These are phyloP conservation scores for Nannizziopsis arthrosporioides DNA, from an alignment of 2,329 filamentous ascomycete genomes.

Conservation along the genomic window DNA sequence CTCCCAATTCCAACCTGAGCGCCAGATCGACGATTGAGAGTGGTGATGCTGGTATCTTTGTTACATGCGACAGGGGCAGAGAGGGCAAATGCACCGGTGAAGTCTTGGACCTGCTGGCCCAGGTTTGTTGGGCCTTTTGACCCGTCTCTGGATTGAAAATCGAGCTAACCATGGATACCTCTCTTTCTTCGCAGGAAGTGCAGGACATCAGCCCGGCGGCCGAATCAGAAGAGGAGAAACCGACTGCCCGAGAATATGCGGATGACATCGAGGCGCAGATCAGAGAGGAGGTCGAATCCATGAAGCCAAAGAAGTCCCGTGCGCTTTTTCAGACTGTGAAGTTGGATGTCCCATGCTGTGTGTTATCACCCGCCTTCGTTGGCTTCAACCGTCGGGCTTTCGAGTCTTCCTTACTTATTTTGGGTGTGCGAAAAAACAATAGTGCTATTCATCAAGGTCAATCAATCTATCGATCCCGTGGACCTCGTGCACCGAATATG, in stretches of 20 bases:
- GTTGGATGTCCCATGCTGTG: slow-evolving; percentile 42
- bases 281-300: slow-evolving; percentile 44
- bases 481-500: slow-evolving; percentile 49
- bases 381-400: too few relatives aligned
- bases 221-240: slow-evolving; percentile 13
- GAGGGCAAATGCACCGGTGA: slow-evolving; percentile 50
- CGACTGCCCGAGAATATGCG: slow-evolving; percentile 26
- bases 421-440: slow-evolving; percentile 16
- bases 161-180: not conserved
- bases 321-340: slow-evolving; percentile 43
- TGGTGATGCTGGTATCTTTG: slow-evolving; percentile 52
- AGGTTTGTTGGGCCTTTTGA: slow-evolving; percentile 29
- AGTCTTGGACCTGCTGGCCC: slow-evolving; percentile 45
- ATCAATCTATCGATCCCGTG: slow-evolving; percentile 48
- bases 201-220: slow-evolving; percentile 2
- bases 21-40: slow-evolving; percentile 24
- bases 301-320: slow-evolving; percentile 38
- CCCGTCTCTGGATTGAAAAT: not conserved
- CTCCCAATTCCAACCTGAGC: slow-evolving; percentile 15
- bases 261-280: slow-evolving; percentile 52
- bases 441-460: slow-evolving; percentile 50
- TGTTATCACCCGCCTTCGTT: slow-evolving; percentile 15
- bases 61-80: slow-evolving; percentile 50
- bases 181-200: slow-evolving; percentile 9
- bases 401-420: slow-evolving; percentile 19